Percentiles rank a stretch among this genome's conserved stretches.
These are phyloP conservation scores for Leucocoprinus leucothites DNA, from an alignment of 768 basidiomycete genomes.

Conservation along the genomic window DNA sequence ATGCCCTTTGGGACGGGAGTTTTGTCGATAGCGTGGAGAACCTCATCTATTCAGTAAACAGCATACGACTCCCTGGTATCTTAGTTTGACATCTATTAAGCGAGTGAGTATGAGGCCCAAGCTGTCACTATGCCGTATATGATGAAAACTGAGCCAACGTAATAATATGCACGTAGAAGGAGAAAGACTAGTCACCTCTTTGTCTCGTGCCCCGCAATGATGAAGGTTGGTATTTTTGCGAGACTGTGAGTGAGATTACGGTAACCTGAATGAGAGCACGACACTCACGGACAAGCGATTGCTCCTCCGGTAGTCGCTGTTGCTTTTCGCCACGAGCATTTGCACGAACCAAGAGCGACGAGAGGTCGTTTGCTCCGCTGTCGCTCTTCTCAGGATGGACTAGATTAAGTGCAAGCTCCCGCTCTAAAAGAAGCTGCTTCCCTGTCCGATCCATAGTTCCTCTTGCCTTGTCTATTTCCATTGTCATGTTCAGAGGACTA, in stretches of 20 bases:
- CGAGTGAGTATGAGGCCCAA: slow-evolving; percentile 53
- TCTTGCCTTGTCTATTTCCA: slow-evolving; percentile 20
- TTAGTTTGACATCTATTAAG: too few species aligned
- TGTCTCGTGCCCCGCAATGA: slow-evolving; percentile 49
- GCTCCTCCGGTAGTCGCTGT: slow-evolving; percentile 53
- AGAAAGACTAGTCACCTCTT: slow-evolving; percentile 31
- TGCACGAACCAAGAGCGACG: slow-evolving; percentile 55
- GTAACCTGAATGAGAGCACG: slow-evolving; percentile 23
- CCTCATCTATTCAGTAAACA: too few species aligned
- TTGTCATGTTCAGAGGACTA: too few species aligned
- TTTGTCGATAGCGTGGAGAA: too few species aligned
- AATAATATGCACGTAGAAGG: background rate
- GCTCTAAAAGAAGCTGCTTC: slow-evolving; percentile 40
- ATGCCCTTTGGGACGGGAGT: too few species aligned
- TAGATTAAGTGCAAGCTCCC: slow-evolving; percentile 32
- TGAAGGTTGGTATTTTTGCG: slow-evolving; percentile 48
- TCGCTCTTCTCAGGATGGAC: slow-evolving; percentile 11
- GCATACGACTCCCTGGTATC: too few species aligned
- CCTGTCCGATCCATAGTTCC: slow-evolving; percentile 45
- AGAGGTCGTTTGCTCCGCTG: slow-evolving; percentile 41
- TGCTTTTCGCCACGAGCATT: slow-evolving; percentile 54
- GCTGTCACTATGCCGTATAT: slow-evolving; percentile 31
- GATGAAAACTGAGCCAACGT: background rate
- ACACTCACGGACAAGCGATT: slow-evolving; percentile 17
- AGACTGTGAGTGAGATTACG: background rate